Percentiles rank a stretch among this genome's conserved stretches.
Conservation (phyloP, 2,329 filamentous ascomycete genomes). For the Aquanectria penicillioides region DNA sequence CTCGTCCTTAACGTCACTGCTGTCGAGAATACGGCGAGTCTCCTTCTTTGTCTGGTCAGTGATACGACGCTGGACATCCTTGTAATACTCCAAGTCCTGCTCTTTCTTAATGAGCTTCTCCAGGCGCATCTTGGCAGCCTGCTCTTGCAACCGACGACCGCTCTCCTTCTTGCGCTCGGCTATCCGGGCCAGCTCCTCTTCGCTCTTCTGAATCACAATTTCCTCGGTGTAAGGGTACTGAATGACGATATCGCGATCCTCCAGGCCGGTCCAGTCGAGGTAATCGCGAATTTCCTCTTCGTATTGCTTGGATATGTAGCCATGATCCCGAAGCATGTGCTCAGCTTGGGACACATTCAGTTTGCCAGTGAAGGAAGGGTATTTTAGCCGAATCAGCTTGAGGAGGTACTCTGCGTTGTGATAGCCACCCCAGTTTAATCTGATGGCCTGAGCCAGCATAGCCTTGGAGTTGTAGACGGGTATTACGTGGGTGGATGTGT, state of each 20-base stretch:
- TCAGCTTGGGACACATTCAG: conserved; percentile 89
- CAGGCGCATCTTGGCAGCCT: conserved; percentile 95
- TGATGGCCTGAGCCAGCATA: conserved; percentile 83
- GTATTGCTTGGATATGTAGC: conserved; percentile 88
- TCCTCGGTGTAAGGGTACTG: conserved; percentile 96
- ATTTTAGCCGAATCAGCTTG: conserved; percentile 90
- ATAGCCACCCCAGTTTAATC: conserved; percentile 94
- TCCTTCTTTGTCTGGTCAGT: conserved; percentile 90
- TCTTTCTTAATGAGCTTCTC: conserved; percentile 97
- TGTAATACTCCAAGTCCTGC: conserved; percentile 93
- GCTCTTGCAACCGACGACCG: conserved; percentile 89
- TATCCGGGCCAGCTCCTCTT: conserved; percentile 89
- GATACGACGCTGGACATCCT: conserved; percentile 79
- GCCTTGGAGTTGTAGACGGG: conserved; percentile 90
- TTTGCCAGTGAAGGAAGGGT: conserved; percentile 87
- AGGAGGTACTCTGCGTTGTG: conserved; percentile 91
- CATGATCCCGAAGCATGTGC: conserved; percentile 86
- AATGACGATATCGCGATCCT: conserved; percentile 87
- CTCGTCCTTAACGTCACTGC: conserved; percentile 93
- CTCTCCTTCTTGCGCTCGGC: conserved; percentile 96
- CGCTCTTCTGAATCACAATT: conserved; percentile 87
- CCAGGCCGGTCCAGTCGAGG: conserved; percentile 90
- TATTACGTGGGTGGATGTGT: conserved; percentile 94
- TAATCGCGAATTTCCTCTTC: conserved; percentile 79
- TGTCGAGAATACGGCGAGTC: conserved; percentile 83